Base-by-base conservation (phyloP, 2,329 filamentous ascomycete species). In the Pseudogymnoascus sp. region DNA sequence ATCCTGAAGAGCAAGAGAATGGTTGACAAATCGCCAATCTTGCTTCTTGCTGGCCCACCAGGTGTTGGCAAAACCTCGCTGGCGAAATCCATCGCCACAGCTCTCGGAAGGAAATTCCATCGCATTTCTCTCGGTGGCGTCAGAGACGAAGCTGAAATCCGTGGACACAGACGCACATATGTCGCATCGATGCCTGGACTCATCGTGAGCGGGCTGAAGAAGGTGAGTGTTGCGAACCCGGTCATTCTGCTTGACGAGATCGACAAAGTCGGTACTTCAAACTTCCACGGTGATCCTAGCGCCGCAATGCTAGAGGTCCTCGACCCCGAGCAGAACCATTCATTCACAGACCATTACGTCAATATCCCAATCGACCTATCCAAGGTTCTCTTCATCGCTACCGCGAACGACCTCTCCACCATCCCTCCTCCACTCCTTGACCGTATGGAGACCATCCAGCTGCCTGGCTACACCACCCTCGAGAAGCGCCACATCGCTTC, bases 151-250 rank as follows among this genome's bases (percentile, higher is more conserved):
- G 94, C 94, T 14, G 94, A 99, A 76, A 97, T 99, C 63, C 85
- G 94, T 63, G 94, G 94, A 8, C 94, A 99, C 74, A 84, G 94
- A 61, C 83, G 94, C 67, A 99, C 94, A 0, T 99, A 99, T 71
- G 94, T 99, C 62, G 94, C 94, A 20, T 94, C 94, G n/a, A 97
- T 99, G 93, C 94, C 94, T 8, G 94, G 94, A 60, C 80, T 97
- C 61, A 89, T 99, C 63, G 92, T 97, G 30, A 92, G 92, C 72
- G 94, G 93, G 0, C 74, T 99, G 61, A 92, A 94, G 77, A 99
- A 97, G 77, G 93, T 95, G 33, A 93, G 92, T 54, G 93, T 97
- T 18, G 86, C 91, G 2, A 99, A 99, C 71, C 94, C 94, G 0
- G 93, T 99, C 61, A 90, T 99, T 76, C 77, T 99, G 50, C 85